Base-by-base conservation (phyloP, 2,329 filamentous ascomycete species). In the Fusarium globosum region DNA sequence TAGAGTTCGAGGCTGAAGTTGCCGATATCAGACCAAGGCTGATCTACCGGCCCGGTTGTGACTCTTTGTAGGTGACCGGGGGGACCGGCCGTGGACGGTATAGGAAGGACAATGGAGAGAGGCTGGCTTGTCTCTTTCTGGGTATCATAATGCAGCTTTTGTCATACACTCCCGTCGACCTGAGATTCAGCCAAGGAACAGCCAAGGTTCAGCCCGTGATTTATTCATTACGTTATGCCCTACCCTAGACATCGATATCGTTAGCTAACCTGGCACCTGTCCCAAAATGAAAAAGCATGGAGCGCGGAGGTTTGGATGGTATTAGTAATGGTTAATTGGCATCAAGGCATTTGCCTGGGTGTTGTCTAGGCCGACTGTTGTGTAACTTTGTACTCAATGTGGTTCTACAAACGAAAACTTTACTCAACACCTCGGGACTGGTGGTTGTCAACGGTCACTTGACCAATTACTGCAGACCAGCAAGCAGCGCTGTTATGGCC, bases 21-120 rank as follows among this genome's bases (percentile, higher is more conserved):
- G 26, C 51, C 35, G 14, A 13, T 30, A 18, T 41, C 20, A 41
- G 30, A 36, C 30, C 21, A 26, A 58, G 20, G 35, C 52, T 30
- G 28, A 42, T 55, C 23, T 55, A 57, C 61, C 68, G 68, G 66
- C 55, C 68, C 68, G 66, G 68, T 66, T 42, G 49, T 65, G 68
- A 69, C 16, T 46, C 52, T 65, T 59, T 57, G 35, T 16, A 49
- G 18, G n/a, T 38, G 68, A 52, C 68, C 61, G 49, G 66, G 51
- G 43, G 18, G 23, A 23, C 68, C 66, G 55, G 61, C 30, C 18
- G 18, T 10, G 33, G 30, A 57, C 49, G 20, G 8, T n/a, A 57
- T 30, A 38, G 68, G 66, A 70, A 65, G 66, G 66, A 70, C 20
- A 48, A 71, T 39, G 68, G 61, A 69, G 68, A 71, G 20, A 23